Base-by-base conservation (phyloP, 192 early-diverging fungal species). In the Backusella mclennaniae region DNA sequence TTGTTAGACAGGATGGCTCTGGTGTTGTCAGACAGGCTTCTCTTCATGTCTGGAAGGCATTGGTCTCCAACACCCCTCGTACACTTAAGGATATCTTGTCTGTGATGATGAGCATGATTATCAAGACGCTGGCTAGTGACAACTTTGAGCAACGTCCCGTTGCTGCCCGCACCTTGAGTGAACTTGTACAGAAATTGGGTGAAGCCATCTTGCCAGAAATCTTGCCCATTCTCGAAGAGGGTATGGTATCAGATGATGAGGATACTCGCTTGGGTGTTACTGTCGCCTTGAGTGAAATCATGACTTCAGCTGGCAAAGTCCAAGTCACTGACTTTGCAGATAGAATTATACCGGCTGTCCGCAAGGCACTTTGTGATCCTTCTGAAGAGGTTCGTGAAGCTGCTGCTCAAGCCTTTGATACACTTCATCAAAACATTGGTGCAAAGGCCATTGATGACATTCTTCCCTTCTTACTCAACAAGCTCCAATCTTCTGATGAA, bases 31-130 rank as follows among this genome's bases (percentile, higher is more conserved):
- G 98, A 36, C 96, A 98, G 81, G 86, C 93, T 68, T 85, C 96
- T 59, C 84, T 97, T 56, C 86, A 89, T 59, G 97, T 99, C 35
- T 99, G 98, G 98, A 99, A 99, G 89, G 86, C 89, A 68, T 88
- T 99, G 75, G 97, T 99, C 19, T 87, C 85, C 81, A 98, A 99
- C 84, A 99, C 97, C 72, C 98, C 98, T 71, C 92, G 97, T 63
- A 97, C 97, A 6, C 87, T 99, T 76, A 96, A 96, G 88, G 96
- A 98, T 79, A 97, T 97, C 71, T 79, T 99, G 80, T 89, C 94
- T 19, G 81, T 90, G 6, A 91, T 99, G 84, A 98, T 99, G 96
- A 85, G 90, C 23, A 93, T 97, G 80, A 89, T 99, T 31, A 92
- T 99, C 49, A 88, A 84, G 15, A 92, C 88, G 46, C 86, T 99